Base-by-base conservation (phyloP, 2,329 filamentous ascomycete species). In the Ampelomyces quisqualis region DNA sequence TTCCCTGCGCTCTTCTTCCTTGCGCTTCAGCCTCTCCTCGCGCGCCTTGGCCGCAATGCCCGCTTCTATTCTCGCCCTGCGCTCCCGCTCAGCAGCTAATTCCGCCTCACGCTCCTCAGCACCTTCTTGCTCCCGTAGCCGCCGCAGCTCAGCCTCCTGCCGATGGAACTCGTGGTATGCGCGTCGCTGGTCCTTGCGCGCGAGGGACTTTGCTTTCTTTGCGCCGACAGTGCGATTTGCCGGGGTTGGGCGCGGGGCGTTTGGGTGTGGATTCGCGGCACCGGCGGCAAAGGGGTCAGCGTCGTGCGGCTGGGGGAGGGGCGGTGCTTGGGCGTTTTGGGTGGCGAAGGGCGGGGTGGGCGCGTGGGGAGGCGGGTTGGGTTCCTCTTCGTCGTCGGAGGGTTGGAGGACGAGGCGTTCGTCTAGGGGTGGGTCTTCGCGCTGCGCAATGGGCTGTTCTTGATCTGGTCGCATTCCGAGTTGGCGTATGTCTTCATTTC, bases 161-260 rank as follows among this genome's bases (percentile, higher is more conserved):
- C 73, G 64, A 45, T 71, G 62, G 50, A 77, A 77, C 49, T 77
- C 75, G 53, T 77, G 68, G 54, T 77, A 77, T 11, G 66, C 66
- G 11, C 68, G 54, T 1, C 65, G 61, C 43, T 70, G 65, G 43
- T 77, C 72, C 39, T 65, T 65, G 13, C 71, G 67, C 0, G 72
- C 72, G 6, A 77, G 62, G 2, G 71, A 72, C 38, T 73, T 74
- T 2, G 73, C 73, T 51, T 77, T 76, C 48, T 77, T 77, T 8
- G 73, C 70, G 38, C 74, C 74, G 15, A 77, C 64, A 11, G 52
- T 49, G 43, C 64, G 61, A 40, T 60, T 65, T n/a, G 55, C 54
- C 4, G 55, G 57, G 2, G 55, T 61, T 6, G 51, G 36, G 24
- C 54, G 58, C 8, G 60, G 60, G 1, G 45, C 45, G 23, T 59